Percentiles rank a stretch among this genome's conserved stretches.
Evolutionary conservation across 1,284 basidiomycete species (phyloP).

Genomic region (Ceratobasidium theobromae): DNA sequence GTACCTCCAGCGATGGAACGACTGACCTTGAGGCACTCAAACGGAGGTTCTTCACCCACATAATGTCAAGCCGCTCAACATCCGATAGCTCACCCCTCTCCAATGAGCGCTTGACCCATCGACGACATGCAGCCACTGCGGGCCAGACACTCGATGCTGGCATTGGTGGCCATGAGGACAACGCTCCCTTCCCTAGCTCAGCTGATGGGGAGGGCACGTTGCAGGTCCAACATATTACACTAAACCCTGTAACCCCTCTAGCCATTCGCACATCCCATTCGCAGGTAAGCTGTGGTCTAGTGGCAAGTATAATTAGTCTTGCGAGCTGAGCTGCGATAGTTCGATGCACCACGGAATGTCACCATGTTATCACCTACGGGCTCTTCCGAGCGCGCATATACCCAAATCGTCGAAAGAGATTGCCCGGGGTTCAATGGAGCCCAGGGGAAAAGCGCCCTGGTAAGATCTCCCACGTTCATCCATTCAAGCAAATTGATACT

Average conservation of each 20-base stretch:
- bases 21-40: neutral
- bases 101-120: neutral
- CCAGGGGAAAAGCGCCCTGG: neutral
- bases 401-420: neutral
- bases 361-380: neutral
- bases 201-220: neutral
- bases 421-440: neutral
- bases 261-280: too few species aligned
- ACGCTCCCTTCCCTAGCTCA: too few species aligned
- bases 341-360: neutral
- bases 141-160: neutral
- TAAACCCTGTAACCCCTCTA: neutral
- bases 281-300: neutral
- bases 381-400: neutral
- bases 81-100: neutral
- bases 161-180: too few species aligned
- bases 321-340: neutral
- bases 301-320: neutral
- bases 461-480: neutral
- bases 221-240: neutral
- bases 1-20: neutral
- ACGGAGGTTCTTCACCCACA: neutral
- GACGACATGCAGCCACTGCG: neutral
- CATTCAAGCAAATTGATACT: neutral
- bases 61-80: neutral